A percentile compares a stretch with the other conserved stretches of the same genome.
Evolutionary conservation across 257 asterid species (phyloP).

Genomic region (Solanum medicagineum): DNA sequence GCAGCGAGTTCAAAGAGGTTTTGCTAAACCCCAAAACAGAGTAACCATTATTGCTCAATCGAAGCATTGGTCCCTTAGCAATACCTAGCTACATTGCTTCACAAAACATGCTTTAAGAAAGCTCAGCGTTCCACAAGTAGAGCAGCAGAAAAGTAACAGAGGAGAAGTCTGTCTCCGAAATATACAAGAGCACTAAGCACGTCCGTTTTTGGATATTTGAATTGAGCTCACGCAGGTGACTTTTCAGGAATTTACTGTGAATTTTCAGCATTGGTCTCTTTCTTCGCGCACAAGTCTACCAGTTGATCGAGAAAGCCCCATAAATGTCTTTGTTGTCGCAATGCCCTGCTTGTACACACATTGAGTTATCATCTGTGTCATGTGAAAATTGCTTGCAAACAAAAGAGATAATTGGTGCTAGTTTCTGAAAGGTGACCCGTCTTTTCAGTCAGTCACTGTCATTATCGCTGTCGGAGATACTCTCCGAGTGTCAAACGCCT

Average conservation of each 20-base stretch:
- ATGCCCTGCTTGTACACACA: background rate
- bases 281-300: background rate
- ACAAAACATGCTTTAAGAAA: background rate
- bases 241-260: background rate
- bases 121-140: background rate
- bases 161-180: background rate
- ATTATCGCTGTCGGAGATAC: conserved; percentile 55
- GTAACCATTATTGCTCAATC: background rate
- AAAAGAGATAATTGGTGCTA: background rate
- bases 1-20: background rate
- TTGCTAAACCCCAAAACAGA: background rate
- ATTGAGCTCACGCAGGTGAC: background rate
- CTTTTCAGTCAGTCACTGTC: conserved; percentile 21
- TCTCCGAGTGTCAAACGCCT: conserved; percentile 62
- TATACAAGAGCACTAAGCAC: background rate
- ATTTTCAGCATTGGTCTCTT: background rate
- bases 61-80: background rate
- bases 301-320: background rate
- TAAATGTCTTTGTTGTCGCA: background rate
- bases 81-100: background rate
- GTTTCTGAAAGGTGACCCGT: background rate
- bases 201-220: background rate
- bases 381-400: background rate
- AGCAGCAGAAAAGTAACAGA: background rate
- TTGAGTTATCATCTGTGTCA: background rate